Percentiles rank a stretch among this genome's conserved stretches.
phyloP scores from a whole-genome alignment of 2,329 filamentous ascomycete species.

The Clarireedia paspali region DNA sequence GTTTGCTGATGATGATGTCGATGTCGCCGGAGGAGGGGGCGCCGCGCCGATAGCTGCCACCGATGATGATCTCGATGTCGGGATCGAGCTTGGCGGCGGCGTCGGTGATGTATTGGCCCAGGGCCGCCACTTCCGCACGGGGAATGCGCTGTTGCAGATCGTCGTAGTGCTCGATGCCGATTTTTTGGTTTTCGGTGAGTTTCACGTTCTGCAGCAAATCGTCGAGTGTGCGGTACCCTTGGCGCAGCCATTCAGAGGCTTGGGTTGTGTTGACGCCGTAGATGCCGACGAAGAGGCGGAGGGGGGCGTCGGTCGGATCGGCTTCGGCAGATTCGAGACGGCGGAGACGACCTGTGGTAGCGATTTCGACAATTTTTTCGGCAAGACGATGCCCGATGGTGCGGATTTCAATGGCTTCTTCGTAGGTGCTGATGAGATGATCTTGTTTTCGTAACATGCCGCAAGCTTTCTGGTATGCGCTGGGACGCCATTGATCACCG shows the following conservation, averaged over 20 bases:
- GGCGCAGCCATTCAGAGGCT: conserved; percentile 68
- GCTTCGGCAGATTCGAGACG: conserved; percentile 62
- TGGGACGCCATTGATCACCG: conserved; percentile 69
- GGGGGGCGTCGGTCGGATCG: conserved; percentile 56
- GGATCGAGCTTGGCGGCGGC: conserved; percentile 54
- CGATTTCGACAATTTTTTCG: conserved; percentile 85
- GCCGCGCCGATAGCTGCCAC: conserved; percentile 80
- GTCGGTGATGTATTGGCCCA: conserved; percentile 56
- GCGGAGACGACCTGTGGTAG: conserved; percentile 60
- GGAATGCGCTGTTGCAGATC: conserved; percentile 77
- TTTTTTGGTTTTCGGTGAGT: conserved; percentile 60
- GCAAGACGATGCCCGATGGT: conserved; percentile 68
- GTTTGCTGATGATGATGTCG: conserved; percentile 74
- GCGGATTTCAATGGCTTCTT: conserved; percentile 60
- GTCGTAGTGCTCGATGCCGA: conserved; percentile 72
- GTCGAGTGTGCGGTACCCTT: conserved; percentile 66
- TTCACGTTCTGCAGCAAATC: conserved; percentile 57
- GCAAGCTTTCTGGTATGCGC: conserved; percentile 72
- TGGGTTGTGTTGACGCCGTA: conserved; percentile 69
- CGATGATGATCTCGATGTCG: conserved; percentile 61
- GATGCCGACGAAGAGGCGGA: conserved; percentile 67
- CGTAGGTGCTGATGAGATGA: conserved; percentile 55
- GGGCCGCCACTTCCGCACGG: conserved; percentile 62
- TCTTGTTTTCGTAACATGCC: conserved; percentile 61
- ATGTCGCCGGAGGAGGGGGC: conserved; percentile 70